Evolutionary conservation across 805 yeast genomes (phyloP).

Genomic region (Komagataella populi): DNA sequence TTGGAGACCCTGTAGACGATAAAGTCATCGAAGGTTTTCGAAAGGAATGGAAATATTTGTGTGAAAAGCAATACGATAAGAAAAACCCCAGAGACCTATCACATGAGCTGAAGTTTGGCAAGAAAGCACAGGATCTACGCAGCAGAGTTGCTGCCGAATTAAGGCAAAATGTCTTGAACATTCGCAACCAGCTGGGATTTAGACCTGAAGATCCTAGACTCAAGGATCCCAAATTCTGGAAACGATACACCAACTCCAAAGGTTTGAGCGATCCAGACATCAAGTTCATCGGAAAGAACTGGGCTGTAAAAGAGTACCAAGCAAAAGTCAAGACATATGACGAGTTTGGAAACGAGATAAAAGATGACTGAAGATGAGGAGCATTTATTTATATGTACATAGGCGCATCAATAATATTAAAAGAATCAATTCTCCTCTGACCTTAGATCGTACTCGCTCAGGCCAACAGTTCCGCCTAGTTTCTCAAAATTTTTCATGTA

Average conservation of each 20-base stretch:
- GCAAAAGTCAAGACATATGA: constrained; percentile 19
- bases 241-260: constrained; percentile 42
- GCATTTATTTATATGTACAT: not conserved
- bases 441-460: constrained; percentile 63
- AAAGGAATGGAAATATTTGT: constrained; percentile 52
- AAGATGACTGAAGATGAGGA: not conserved
- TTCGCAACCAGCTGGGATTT: constrained; percentile 29
- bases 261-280: constrained; percentile 60
- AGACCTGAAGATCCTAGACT: constrained; percentile 59
- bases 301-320: constrained; percentile 71
- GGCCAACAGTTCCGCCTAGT: constrained; percentile 54
- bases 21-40: constrained; percentile 45
- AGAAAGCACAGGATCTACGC: constrained; percentile 52
- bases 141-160: constrained; percentile 56
- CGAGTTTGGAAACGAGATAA: constrained; percentile 16
- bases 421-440: not conserved
- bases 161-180: constrained; percentile 42
- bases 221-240: constrained; percentile 65
- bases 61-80: constrained; percentile 30
- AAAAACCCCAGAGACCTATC: constrained; percentile 44
- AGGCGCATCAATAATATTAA: not conserved
- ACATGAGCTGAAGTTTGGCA: constrained; percentile 46
- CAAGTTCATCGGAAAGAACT: constrained; percentile 62
- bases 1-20: constrained; percentile 65
- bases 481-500: constrained; percentile 50